Conservation (phyloP, 1,284 basidiomycete species). For the Cryptococcus maquisensis region DNA sequence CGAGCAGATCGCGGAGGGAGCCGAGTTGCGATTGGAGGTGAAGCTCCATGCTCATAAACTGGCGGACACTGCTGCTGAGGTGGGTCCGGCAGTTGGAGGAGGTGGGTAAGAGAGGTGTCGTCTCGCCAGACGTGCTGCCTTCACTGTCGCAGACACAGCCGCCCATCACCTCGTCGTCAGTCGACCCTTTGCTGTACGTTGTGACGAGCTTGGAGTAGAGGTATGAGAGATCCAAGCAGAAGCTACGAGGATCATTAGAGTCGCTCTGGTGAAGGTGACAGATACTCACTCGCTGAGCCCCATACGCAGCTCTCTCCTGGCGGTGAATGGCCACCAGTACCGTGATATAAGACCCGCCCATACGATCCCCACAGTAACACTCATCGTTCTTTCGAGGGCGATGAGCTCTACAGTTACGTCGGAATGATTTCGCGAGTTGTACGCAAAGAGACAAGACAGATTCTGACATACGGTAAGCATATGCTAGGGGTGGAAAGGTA, state of each 20-base stretch:
- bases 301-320: conserved; percentile 75
- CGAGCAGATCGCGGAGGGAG: conserved; percentile 71
- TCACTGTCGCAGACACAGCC: background rate
- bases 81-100: conserved; percentile 20
- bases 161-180: conserved; percentile 1
- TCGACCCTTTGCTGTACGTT: conserved; percentile 28
- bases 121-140: conserved; percentile 9
- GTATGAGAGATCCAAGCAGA: conserved; percentile 49
- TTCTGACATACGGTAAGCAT: conserved; percentile 55
- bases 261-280: no score
- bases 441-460: conserved; percentile 83
- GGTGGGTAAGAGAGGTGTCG: conserved; percentile 5
- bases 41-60: conserved; percentile 93
- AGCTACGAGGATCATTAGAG: conserved; percentile 20
- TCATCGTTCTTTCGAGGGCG: conserved; percentile 68
- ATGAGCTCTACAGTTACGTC: conserved; percentile 60
- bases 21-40: conserved; percentile 88
- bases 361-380: conserved; percentile 78
- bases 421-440: conserved; percentile 68
- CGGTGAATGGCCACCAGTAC: conserved; percentile 93
- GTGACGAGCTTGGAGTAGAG: conserved; percentile 48
- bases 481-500: background rate
- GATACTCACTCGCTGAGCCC: conserved; percentile 74
- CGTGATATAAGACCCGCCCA: conserved; percentile 85
- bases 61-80: conserved; percentile 54